Evolutionary conservation across 2,329 filamentous ascomycete species (phyloP), one percentile per base, ranked within the genome.

Genomic region (Hypoxylon sp.): DNA sequence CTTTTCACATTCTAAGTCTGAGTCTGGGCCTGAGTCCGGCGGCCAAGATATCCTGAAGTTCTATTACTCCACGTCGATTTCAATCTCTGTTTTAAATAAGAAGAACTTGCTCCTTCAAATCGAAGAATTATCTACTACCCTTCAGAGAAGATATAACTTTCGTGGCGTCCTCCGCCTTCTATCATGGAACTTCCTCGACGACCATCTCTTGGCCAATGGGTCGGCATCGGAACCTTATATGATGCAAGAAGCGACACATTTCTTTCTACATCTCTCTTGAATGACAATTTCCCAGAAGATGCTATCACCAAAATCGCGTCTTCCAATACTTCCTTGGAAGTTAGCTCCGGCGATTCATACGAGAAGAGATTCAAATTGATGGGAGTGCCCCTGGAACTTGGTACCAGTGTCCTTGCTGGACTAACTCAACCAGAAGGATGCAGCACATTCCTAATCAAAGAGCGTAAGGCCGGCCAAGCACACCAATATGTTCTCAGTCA

Each of bases 291-390:
- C 38, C n/a, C 38, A 17, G n/a, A 17, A 17, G 38, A 41, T n/a
- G 38, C 38, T 7, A 41, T 41, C 9, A 17, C 38, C n/a, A 41
- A 17, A 41, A 9, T 41, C 38, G 6, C 38, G n/a, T 41, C 7
- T 41, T 17, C 38, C 38, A 41, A 41, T 19, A 41, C 38, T 2
- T 41, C 38, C n/a, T 19, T 41, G 17, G 38, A 41, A n/a, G n/a
- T 19, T 9, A 41, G 14, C 38, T 41, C 38, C n/a, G n/a, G 38
- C 38, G 6, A 41, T n/a, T 41, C n/a, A 41, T 41, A 41, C 7
- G 38, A 19, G 38, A 11, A 41, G 19, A 41, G n/a, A n/a, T 41
- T 41, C n/a, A 41, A 19, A 41, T 41, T 41, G 38, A 41, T 41
- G 38, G 38, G 38, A 41, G 14, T 41, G 38, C n/a, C n/a, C 38